These are phyloP conservation scores for Aspergillus viridinutans DNA, from an alignment of 2,329 filamentous ascomycete genomes.

Conservation along the genomic window DNA sequence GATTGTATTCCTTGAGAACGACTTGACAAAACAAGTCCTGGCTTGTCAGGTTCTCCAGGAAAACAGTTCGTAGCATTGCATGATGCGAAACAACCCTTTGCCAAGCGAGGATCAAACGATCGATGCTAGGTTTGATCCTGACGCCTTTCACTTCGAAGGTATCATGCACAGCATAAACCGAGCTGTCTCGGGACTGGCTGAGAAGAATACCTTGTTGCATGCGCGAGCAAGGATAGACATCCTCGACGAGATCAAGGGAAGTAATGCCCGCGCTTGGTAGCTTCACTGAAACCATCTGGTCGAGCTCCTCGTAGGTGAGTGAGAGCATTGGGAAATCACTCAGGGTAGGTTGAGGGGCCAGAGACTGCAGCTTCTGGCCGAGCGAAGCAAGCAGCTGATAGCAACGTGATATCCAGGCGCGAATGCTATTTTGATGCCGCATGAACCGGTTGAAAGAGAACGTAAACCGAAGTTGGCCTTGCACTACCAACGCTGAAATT, in stretches of 20 bases:
- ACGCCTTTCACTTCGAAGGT: constrained; percentile 31
- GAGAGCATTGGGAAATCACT: constrained; percentile 46
- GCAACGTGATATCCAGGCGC: constrained; percentile 41
- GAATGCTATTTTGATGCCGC: constrained; percentile 43
- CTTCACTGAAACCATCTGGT: constrained; percentile 33
- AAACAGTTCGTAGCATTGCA: constrained; percentile 36
- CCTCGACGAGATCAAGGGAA: constrained; percentile 36
- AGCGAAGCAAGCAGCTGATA: constrained; percentile 28
- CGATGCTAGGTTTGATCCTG: constrained; percentile 20
- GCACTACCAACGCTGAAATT: constrained; percentile 48
- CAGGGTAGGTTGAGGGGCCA: constrained; percentile 31
- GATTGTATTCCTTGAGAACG: constrained; percentile 29
- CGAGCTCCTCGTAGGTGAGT: constrained; percentile 40
- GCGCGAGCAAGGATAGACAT: constrained; percentile 38
- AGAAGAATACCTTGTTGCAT: constrained; percentile 38
- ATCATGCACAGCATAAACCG: constrained; percentile 36
- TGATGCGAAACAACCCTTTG: constrained; percentile 28
- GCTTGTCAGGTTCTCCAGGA: constrained; percentile 30
- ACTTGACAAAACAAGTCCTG: constrained; percentile 32
- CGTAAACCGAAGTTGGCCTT: constrained; percentile 45
- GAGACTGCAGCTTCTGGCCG: constrained; percentile 21
- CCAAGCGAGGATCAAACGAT: constrained; percentile 28
- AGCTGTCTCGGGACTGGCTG: constrained; percentile 28
- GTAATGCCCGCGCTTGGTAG: constrained; percentile 35
- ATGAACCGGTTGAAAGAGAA: constrained; percentile 51